Conservation (phyloP, 2,329 filamentous ascomycete species). For the Diplodia corticola region DNA sequence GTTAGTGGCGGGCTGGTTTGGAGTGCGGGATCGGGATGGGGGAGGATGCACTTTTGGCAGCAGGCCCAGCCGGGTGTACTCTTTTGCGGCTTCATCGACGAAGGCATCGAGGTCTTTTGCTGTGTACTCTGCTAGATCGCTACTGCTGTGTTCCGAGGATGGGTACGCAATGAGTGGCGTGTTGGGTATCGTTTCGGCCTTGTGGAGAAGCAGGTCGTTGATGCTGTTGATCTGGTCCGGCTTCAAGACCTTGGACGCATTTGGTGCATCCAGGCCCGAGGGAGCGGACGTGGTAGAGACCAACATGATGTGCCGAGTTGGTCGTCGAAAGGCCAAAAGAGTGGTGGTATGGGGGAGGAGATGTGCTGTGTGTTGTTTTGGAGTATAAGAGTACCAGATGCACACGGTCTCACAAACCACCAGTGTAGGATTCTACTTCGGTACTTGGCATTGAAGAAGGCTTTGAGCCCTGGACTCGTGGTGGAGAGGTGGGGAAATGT, state of each 20-base stretch:
- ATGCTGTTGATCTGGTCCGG: conserved; percentile 18
- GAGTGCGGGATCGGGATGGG: background rate
- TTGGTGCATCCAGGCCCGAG: background rate
- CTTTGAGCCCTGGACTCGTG: background rate
- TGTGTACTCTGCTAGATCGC: conserved; percentile 32
- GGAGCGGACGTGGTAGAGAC: background rate
- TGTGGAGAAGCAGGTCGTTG: conserved; percentile 18
- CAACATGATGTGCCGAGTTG: background rate
- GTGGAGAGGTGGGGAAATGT: background rate
- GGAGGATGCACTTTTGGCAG: conserved; percentile 27
- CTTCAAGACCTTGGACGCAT: conserved; percentile 10
- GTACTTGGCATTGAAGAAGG: conserved; percentile 16
- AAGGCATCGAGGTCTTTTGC: conserved; percentile 31
- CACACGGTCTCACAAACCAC: background rate
- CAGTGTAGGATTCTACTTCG: background rate
- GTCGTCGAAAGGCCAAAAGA: background rate
- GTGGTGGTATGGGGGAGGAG: background rate
- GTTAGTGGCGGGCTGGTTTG: no score
- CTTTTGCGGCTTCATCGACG: conserved; percentile 30
- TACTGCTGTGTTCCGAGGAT: conserved; percentile 26
- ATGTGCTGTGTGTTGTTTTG: background rate
- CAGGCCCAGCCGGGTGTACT: conserved; percentile 29
- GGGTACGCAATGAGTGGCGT: conserved; percentile 31
- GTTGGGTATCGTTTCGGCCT: conserved; percentile 22
- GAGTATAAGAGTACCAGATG: background rate